These are phyloP conservation scores for Peniophora sp. DNA, from an alignment of 1,284 basidiomycete species.

Conservation along the genomic window DNA sequence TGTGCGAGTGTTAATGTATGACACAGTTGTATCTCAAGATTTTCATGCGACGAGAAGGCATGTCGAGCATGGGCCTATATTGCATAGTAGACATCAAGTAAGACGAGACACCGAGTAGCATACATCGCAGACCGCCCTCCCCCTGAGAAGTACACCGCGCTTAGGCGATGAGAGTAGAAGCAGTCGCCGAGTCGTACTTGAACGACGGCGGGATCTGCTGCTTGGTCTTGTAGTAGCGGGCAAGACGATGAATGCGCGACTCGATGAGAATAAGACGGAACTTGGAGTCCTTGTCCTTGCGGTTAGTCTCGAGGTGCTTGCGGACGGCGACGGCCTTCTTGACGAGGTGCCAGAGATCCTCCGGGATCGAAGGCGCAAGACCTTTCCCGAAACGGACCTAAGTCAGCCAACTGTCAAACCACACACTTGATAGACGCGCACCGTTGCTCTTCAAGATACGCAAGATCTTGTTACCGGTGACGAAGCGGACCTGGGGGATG, in stretches of 20 bases:
- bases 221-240: constrained; percentile 97
- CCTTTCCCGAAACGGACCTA: constrained; percentile 36
- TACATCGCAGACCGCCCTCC: neutral
- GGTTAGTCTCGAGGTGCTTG: constrained; percentile 98
- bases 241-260: constrained; percentile 95
- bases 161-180: constrained; percentile 79
- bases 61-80: constrained; percentile 1
- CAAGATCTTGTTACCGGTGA: constrained; percentile 99
- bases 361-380: constrained; percentile 95
- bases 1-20: no score
- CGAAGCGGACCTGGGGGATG: constrained; percentile 94
- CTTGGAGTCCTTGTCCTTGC: constrained; percentile 98
- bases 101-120: neutral
- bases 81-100: neutral
- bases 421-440: constrained; percentile 35
- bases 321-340: constrained; percentile 99
- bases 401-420: neutral
- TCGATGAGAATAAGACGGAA: constrained; percentile 98
- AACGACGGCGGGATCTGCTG: constrained; percentile 96
- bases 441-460: constrained; percentile 96
- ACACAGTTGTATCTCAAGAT: no score
- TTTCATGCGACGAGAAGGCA: neutral
- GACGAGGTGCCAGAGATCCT: constrained; percentile 99
- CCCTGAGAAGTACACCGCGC: constrained; percentile 3
- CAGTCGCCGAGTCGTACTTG: constrained; percentile 94